Percentiles rank a stretch among this genome's conserved stretches.
Conservation (phyloP, 441 rosid species). For the Croton laevigatus region DNA sequence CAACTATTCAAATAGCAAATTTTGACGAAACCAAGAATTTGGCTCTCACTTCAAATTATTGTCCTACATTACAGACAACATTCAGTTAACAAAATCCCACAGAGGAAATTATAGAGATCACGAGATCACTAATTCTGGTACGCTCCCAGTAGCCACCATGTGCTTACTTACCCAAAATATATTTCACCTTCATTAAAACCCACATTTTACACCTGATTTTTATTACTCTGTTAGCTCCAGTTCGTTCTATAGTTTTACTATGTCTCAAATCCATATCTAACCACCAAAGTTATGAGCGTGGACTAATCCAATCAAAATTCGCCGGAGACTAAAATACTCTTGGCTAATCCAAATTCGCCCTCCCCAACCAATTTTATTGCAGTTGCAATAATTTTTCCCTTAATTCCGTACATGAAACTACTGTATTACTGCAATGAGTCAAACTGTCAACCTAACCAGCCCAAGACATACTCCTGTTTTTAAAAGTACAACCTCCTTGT, state of each 20-base stretch:
- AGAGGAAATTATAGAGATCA: slow-evolving; percentile 9
- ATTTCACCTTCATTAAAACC: background rate
- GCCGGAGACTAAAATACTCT: no score
- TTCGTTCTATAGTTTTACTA: no score
- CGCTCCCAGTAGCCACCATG: slow-evolving; percentile 15
- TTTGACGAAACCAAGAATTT: background rate
- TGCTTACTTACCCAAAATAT: background rate
- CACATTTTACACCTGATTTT: background rate
- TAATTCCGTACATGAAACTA: no score
- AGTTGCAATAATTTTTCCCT: no score
- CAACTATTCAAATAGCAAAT: no score
- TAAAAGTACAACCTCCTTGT: background rate
- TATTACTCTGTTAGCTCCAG: background rate
- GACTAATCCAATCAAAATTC: no score
- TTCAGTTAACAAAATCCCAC: background rate
- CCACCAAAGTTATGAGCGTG: no score
- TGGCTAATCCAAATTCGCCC: no score
- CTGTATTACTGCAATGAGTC: background rate
- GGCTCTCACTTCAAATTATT: background rate
- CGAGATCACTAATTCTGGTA: slow-evolving; percentile 13
- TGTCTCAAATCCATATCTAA: no score
- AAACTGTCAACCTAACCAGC: background rate
- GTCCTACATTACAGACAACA: background rate
- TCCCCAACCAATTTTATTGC: no score
- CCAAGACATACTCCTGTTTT: background rate